Conservation (phyloP, 805 yeast species). For the Yarrowia bubula region DNA sequence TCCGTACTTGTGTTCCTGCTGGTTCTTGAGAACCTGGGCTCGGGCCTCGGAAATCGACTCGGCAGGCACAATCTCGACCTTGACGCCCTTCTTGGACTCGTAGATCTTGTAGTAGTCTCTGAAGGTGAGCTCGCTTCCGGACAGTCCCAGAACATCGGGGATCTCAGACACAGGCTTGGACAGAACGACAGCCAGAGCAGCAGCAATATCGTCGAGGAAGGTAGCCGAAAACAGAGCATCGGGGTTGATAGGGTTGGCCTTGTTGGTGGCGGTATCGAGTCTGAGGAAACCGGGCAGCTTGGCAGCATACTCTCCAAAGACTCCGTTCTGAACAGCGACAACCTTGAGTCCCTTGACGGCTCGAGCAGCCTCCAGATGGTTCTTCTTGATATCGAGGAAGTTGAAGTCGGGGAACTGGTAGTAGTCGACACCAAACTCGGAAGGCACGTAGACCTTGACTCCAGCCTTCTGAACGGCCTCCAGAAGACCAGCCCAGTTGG, state of each 20-base stretch:
- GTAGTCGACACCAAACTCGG: constrained; percentile 56
- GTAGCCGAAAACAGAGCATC: constrained; percentile 30
- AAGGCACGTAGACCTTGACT: constrained; percentile 55
- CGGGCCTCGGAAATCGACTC: constrained; percentile 2
- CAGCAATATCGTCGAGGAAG: constrained; percentile 34
- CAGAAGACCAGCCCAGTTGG: constrained; percentile 39
- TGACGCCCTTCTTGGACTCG: constrained; percentile 33
- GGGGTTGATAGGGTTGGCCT: constrained; percentile 30
- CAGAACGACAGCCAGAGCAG: constrained; percentile 33
- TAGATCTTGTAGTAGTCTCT: constrained; percentile 30
- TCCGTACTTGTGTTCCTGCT: constrained; percentile 23
- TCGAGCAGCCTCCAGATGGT: constrained; percentile 30
- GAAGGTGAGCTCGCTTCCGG: constrained; percentile 30
- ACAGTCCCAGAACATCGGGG: constrained; percentile 32
- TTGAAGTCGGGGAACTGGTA: constrained; percentile 4
- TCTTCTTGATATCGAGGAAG: constrained; percentile 29
- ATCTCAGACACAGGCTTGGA: constrained; percentile 31
- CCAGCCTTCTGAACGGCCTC: constrained; percentile 46
- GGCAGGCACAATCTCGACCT: constrained; percentile 28
- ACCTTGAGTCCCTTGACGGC: constrained; percentile 33
- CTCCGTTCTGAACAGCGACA: constrained; percentile 32
- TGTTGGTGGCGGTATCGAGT: neutral
- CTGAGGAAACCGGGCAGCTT: constrained; percentile 5
- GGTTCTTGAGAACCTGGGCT: neutral
- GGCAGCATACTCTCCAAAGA: constrained; percentile 30